phyloP scores from a whole-genome alignment of 1,139 yeast genomes.

The Yamadazyma pseudoaaseri region DNA sequence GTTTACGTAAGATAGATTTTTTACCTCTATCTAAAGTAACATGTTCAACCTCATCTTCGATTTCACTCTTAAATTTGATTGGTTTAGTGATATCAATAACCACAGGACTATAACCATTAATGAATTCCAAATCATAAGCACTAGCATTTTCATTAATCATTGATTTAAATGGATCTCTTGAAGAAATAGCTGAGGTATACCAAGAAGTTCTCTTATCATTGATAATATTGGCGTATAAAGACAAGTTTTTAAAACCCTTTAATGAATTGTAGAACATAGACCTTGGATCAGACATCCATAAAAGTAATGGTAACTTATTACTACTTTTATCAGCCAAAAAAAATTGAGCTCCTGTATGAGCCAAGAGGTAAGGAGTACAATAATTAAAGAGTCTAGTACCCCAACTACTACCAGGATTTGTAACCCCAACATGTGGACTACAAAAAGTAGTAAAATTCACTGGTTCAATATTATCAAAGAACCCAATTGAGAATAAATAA shows the following conservation, averaged over 20 bases:
- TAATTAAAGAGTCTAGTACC: conserved; percentile 52
- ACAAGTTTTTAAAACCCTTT: conserved; percentile 45
- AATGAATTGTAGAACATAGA: conserved; percentile 63
- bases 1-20: conserved; percentile 25
- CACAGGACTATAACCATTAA: conserved; percentile 52
- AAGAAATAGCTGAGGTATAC: conserved; percentile 75
- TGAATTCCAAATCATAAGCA: conserved; percentile 42
- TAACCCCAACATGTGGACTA: conserved; percentile 79
- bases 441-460: conserved; percentile 73
- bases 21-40: conserved; percentile 10
- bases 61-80: conserved; percentile 11
- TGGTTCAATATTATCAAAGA: conserved; percentile 50
- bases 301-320: conserved; percentile 49
- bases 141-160: conserved; percentile 38
- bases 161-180: conserved; percentile 59
- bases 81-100: conserved; percentile 49
- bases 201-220: conserved; percentile 80
- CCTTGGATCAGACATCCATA: conserved; percentile 61
- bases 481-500: conserved; percentile 51
- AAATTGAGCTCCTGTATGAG: conserved; percentile 70
- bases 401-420: conserved; percentile 56
- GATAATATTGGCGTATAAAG: conserved; percentile 70
- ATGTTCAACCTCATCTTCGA: conserved; percentile 3
- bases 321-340: conserved; percentile 52
- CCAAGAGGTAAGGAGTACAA: conserved; percentile 60